Base-by-base conservation (phyloP, 805 yeast genomes). In the Wickerhamomyces rabaulensis region DNA sequence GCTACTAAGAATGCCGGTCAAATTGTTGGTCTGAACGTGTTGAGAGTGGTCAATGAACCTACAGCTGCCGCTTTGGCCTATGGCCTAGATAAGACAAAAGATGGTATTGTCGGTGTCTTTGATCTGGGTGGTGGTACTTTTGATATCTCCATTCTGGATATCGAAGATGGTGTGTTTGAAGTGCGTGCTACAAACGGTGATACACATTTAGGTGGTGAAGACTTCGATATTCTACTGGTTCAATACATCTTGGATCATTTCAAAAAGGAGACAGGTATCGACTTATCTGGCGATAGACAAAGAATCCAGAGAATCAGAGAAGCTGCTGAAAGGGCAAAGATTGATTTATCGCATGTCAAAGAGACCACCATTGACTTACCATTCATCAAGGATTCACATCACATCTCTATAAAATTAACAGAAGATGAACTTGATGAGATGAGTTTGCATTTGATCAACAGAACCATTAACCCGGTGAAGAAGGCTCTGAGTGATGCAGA, bases 41-140 rank as follows among this genome's bases (percentile, higher is more conserved):
- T 84, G 54, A 70, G 94, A 61, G 89, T 85, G 31, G 75, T 85
- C 19, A 85, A 85, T 64, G 94, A 85, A 65, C 94, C 94, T 33
- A 85, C 92, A 16, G 92, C 92, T 10, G 92, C 94, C 21, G 92
- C 92, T 13, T 73, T 85, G 54, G 89, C 91, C 31, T 85, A 84
- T 62, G 94, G 94, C 25, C 67, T 84, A 25, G 85, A 82, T 55
- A 73, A 75, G 56, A 73, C 72, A 42, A 66, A 64, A 40, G 61
- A 56, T 43, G 73, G 73, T 5, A 50, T 70, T 2, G 60, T 70
- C 31, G 76, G 74, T 1, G 76, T 71, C 17, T 85, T 81, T 56
- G 92, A 85, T 66, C 70, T 85, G 46, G 92, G 92, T 51, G 92
- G 92, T 41, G 92, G 92, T 44, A 85, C 92, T 17, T 85, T 85